Base-by-base conservation (phyloP, 2,329 filamentous ascomycete species). In the Graphilbum ipis-grandicollis region DNA sequence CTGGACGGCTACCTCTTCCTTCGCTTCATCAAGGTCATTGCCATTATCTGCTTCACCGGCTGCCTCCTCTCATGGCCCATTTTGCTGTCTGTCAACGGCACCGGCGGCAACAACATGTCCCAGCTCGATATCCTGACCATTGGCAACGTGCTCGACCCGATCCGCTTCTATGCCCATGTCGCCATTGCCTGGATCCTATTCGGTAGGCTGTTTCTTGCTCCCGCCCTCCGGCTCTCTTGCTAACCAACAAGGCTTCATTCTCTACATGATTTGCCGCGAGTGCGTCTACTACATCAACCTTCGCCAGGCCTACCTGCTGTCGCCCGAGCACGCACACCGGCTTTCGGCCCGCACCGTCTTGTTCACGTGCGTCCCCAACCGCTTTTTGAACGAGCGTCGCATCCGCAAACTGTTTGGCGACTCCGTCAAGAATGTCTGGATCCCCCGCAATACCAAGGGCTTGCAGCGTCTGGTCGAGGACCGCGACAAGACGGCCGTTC, bases 271-370 rank as follows among this genome's bases (percentile, higher is more conserved):
- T 38, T 83, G 83, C 22, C 75, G 90, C 43, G 90, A 98, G 56
- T 77, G 77, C 51, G 78, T 98, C 48, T 96, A 79, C 67, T 93
- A 85, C 56, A 82, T 94, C 60, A 93, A 93, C 49, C 59, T 96
- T 36, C 81, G 88, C 44, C 90, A 96, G 58, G 88, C 88, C 1
- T 96, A 92, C 59, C 72, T 86, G n/a, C 66, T 93, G 39, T 82
- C 84, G 2, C 84, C 82, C 1, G 65, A 80, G 35, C 88, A 93
- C 50, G 71, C 84, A 21, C 79, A 76, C 46, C 79, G 86, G 15
- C 74, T 96, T 31, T 94, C 88, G 0, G 85, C 86, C 1, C 74
- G 85, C 21, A 94, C 86, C 1, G 85, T 96, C 7, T 70, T 98
- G n/a, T 93, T 93, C 55, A 80, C 85, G 1, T 79, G 80, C 2